These are phyloP conservation scores for Posidonia oceanica DNA, from an alignment of 116 monocot species.

Conservation along the genomic window DNA sequence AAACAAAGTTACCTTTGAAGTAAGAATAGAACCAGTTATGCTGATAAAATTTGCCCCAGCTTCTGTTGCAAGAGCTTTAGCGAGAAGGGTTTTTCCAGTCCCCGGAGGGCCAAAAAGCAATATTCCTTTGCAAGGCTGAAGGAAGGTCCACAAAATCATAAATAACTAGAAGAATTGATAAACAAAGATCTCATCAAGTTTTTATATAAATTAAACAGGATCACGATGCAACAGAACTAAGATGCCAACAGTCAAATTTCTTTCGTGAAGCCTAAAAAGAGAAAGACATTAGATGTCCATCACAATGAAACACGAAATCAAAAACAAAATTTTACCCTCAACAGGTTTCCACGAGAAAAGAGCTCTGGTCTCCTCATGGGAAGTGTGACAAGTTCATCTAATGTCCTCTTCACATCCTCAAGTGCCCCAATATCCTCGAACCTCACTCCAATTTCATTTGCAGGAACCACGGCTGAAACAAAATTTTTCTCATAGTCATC, in stretches of 20 bases:
- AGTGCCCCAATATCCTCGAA: constrained; percentile 98
- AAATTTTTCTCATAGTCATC: constrained; percentile 97
- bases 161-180: not conserved
- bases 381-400: constrained; percentile 87
- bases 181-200: constrained; percentile 1
- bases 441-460: constrained; percentile 85
- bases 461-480: constrained; percentile 77
- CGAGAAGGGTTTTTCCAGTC: constrained; percentile 98
- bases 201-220: constrained; percentile 5
- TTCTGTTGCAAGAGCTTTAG: constrained; percentile 99
- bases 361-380: constrained; percentile 98
- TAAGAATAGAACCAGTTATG: constrained; percentile 84
- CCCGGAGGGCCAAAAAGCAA: constrained; percentile 98
- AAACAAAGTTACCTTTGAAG: constrained; percentile 61
- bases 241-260: not conserved
- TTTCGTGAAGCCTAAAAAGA: not conserved
- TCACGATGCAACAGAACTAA: not conserved
- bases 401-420: constrained; percentile 80
- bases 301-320: too few species aligned
- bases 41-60: constrained; percentile 97
- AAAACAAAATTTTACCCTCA: constrained; percentile 35
- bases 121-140: constrained; percentile 97
- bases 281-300: not conserved
- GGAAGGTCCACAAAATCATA: not conserved
- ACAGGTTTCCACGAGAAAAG: constrained; percentile 86